Conservation (phyloP, 352 stramenopile species). For the Phytophthora tentaculata region DNA sequence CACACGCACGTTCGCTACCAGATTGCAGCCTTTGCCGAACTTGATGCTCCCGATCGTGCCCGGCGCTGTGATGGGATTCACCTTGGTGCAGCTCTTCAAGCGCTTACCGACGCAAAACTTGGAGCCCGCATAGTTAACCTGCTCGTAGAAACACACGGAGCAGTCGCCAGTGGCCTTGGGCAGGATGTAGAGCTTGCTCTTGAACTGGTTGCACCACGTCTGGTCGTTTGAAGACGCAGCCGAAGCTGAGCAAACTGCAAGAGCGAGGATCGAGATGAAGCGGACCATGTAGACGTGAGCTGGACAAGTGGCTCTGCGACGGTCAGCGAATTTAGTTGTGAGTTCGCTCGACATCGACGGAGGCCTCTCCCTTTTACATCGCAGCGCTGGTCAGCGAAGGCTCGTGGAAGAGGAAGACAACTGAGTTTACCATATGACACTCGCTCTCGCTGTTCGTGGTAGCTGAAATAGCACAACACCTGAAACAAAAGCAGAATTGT, state of each 20-base stretch:
- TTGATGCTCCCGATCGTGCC: conserved; percentile 53
- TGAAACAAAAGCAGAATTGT: conserved; percentile 20
- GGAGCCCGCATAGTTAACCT: conserved; percentile 36
- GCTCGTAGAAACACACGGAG: conserved; percentile 55
- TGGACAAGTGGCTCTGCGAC: not conserved
- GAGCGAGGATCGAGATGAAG: not conserved
- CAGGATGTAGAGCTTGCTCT: conserved; percentile 36
- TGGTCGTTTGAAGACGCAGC: conserved; percentile 14
- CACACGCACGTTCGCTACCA: conserved; percentile 50
- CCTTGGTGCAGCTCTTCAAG: conserved; percentile 26
- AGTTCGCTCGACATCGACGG: not conserved
- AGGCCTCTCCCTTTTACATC: conserved; percentile 25
- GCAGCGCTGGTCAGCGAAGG: conserved; percentile 13
- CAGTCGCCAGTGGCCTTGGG: conserved; percentile 26
- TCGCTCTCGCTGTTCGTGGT: conserved; percentile 25
- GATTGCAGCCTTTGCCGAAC: conserved; percentile 42
- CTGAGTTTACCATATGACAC: conserved; percentile 1
- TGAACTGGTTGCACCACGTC: conserved; percentile 35
- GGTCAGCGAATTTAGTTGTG: conserved; percentile 29
- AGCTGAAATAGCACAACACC: conserved; percentile 17
- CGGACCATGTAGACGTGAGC: conserved; percentile 21
- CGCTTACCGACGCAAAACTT: conserved; percentile 49
- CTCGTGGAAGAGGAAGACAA: not conserved
- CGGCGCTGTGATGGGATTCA: conserved; percentile 42
- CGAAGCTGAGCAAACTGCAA: conserved; percentile 18